These are phyloP conservation scores for Coemansia sp. DNA, from an alignment of 192 early-diverging fungal species.

Conservation along the genomic window DNA sequence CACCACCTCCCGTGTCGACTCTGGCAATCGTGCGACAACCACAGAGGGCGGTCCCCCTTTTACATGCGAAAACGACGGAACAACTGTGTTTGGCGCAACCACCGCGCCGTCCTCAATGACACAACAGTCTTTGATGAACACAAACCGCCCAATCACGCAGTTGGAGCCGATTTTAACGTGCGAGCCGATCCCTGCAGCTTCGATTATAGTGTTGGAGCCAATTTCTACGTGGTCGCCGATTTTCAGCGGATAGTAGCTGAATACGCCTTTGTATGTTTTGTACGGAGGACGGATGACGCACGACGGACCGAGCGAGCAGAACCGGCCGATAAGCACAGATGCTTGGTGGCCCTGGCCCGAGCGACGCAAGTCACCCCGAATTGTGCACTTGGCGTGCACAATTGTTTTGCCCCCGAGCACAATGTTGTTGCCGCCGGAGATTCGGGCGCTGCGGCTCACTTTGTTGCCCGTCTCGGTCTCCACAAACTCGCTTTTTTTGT, in stretches of 20 bases:
- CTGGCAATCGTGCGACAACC: slow-evolving; percentile 81
- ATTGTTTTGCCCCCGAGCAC: slow-evolving; percentile 96
- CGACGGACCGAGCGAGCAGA: slow-evolving; percentile 74
- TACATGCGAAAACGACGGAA: slow-evolving; percentile 91
- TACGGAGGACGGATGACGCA: slow-evolving; percentile 90
- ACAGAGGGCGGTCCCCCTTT: slow-evolving; percentile 71
- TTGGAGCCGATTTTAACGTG: slow-evolving; percentile 90
- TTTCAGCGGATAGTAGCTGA: slow-evolving; percentile 97
- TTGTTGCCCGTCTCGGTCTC: slow-evolving; percentile 99
- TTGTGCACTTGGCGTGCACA: slow-evolving; percentile 85
- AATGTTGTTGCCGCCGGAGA: slow-evolving; percentile 95
- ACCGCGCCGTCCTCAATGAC: slow-evolving; percentile 88
- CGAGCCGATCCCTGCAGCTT: slow-evolving; percentile 89
- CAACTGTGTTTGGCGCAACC: slow-evolving; percentile 85
- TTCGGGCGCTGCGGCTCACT: slow-evolving; percentile 88
- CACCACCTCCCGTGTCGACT: slow-evolving; percentile 79
- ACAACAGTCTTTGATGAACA: slow-evolving; percentile 93
- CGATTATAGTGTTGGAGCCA: slow-evolving; percentile 83
- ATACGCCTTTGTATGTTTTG: slow-evolving; percentile 88
- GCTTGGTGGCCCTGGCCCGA: slow-evolving; percentile 85
- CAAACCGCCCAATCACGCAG: slow-evolving; percentile 92
- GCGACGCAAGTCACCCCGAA: slow-evolving; percentile 90
- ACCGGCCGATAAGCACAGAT: slow-evolving; percentile 86
- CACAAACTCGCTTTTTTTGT: slow-evolving; percentile 86
- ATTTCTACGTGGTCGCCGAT: slow-evolving; percentile 92